phyloP scores from a whole-genome alignment of 306 rosid genomes.

The Fragaria vesca region DNA sequence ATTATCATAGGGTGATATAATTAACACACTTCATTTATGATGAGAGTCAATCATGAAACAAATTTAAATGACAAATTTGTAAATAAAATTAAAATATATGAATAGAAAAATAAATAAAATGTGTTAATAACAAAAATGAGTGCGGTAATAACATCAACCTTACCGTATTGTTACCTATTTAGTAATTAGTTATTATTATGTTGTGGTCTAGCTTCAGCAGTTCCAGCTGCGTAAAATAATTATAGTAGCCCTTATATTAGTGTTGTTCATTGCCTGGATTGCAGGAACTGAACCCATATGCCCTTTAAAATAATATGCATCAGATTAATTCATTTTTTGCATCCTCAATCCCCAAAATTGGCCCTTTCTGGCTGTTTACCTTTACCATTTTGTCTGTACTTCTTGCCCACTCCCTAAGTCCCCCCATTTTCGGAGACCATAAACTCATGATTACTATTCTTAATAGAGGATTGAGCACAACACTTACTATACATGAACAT shows the following conservation, averaged over 20 bases:
- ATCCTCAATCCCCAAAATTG: constrained; percentile 67
- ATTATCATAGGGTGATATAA: too few relatives aligned
- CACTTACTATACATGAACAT: constrained; percentile 22
- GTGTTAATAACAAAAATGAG: too few relatives aligned
- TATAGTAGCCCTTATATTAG: constrained; percentile 18
- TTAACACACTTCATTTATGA: too few relatives aligned
- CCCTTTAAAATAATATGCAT: constrained; percentile 34
- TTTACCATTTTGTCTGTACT: constrained; percentile 36
- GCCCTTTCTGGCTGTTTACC: constrained; percentile 55
- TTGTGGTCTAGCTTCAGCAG: constrained; percentile 16
- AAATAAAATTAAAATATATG: too few relatives aligned
- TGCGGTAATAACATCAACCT: too few relatives aligned
- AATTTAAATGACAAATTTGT: too few relatives aligned
- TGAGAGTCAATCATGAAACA: too few relatives aligned
- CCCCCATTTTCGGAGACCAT: constrained; percentile 55
- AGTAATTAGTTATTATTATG: neutral
- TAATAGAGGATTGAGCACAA: constrained; percentile 42
- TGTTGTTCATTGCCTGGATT: constrained; percentile 43
- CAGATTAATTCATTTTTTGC: constrained; percentile 13
- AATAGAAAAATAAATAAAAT: too few relatives aligned
- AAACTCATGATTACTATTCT: constrained; percentile 55
- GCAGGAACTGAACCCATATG: constrained; percentile 64
- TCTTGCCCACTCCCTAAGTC: constrained; percentile 29
- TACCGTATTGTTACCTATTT: too few relatives aligned
- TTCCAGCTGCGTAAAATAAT: constrained; percentile 9